These are phyloP conservation scores for Seminavis robusta DNA, from an alignment of 108 stramenopile genomes.

Conservation along the genomic window DNA sequence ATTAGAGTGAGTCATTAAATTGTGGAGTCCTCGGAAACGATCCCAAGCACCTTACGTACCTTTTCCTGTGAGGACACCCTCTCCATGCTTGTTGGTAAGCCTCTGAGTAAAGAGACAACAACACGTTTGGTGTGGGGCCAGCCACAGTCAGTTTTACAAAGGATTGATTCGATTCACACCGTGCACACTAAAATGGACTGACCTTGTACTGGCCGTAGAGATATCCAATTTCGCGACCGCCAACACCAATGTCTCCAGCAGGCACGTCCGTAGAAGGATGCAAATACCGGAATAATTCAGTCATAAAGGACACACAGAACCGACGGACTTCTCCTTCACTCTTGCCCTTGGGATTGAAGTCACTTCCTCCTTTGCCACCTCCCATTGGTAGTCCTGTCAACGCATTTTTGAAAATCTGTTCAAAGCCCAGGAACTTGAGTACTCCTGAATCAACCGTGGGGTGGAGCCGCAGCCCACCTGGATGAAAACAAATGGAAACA, in stretches of 20 bases:
- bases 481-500: background rate
- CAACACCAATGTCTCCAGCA: conserved; percentile 86
- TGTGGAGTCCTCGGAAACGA: too few relatives aligned
- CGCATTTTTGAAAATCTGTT: conserved; percentile 84
- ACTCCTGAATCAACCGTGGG: conserved; percentile 82
- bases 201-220: conserved; percentile 84
- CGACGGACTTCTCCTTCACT: conserved; percentile 66
- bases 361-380: conserved; percentile 70
- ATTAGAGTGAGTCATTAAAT: too few relatives aligned
- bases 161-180: background rate
- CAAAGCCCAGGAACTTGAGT: conserved; percentile 85
- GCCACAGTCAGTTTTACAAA: background rate
- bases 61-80: conserved; percentile 78
- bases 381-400: conserved; percentile 69
- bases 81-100: conserved; percentile 61
- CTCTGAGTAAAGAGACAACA: background rate
- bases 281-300: conserved; percentile 57
- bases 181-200: too few relatives aligned
- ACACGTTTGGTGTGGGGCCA: background rate
- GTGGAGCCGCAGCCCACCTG: conserved; percentile 91
- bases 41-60: too few relatives aligned
- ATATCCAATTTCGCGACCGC: conserved; percentile 79
- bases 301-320: conserved; percentile 86
- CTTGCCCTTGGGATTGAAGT: conserved; percentile 85
- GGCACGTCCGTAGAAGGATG: conserved; percentile 79